Percentiles rank a stretch among this genome's conserved stretches.
Conservation (phyloP, 805 yeast species). For the Metschnikowia borealis region DNA sequence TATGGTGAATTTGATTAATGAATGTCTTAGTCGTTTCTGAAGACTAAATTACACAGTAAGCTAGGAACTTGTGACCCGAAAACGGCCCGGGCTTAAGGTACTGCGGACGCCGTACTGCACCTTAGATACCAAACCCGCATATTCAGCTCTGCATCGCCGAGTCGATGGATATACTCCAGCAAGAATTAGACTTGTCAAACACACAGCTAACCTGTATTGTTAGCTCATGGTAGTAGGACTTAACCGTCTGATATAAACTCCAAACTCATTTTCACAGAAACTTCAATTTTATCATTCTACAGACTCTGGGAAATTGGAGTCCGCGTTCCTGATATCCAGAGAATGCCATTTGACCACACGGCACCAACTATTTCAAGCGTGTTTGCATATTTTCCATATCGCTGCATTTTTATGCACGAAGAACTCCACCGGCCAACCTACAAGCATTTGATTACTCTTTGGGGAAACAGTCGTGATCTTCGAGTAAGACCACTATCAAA, state of each 20-base stretch:
- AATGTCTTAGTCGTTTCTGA: background rate
- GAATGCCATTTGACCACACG: slow-evolving; percentile 3
- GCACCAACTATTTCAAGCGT: background rate
- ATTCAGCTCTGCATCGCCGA: background rate
- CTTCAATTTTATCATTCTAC: background rate
- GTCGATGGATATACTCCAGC: background rate
- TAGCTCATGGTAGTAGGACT: background rate
- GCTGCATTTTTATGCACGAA: background rate
- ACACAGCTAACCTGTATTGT: background rate
- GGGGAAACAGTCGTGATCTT: background rate
- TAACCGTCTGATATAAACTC: background rate
- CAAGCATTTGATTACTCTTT: background rate
- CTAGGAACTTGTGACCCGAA: background rate
- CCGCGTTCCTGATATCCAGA: background rate
- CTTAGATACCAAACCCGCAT: background rate
- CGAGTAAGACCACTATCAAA: background rate
- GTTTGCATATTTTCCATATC: background rate
- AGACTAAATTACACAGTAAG: background rate
- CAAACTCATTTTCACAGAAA: background rate
- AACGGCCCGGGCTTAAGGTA: background rate
- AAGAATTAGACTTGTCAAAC: background rate
- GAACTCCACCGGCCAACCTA: background rate
- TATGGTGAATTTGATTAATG: background rate
- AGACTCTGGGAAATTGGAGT: background rate
- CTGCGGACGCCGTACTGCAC: background rate